Evolutionary conservation across 441 rosid genomes (phyloP), one percentile per base, ranked within the genome.

Genomic region (Pelargonium australe): DNA sequence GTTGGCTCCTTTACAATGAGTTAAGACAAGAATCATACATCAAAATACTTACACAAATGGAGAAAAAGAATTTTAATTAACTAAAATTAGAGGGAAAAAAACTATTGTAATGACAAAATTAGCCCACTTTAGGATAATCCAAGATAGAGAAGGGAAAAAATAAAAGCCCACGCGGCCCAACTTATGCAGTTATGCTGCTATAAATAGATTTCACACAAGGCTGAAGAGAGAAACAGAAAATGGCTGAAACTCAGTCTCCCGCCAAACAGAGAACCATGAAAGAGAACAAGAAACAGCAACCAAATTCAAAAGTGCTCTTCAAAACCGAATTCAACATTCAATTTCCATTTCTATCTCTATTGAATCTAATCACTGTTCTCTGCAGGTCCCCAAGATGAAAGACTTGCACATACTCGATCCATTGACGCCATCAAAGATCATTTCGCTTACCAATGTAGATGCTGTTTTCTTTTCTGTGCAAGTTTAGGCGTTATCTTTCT

Each of bases 301-400:
- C n/a, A 16, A 49, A 16, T 49, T 49, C 57, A 11, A 49, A 49
- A 49, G 57, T 49, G 13, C 57, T 13, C 57, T 49, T 16, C 61
- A 55, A 17, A 55, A 16, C 61, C 61, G 1, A 55, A 55, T 16
- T 55, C 61, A 55, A 6, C 23, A 5, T 55, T 55, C 23, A 1
- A 1, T 45, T 28, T 28, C 34, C 34, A n/a, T 55, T 55, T 55
- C 61, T 2, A 16, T 14, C 5, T 16, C 17, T n/a, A 55, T 55
- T 55, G 23, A 55, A 55, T 55, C 23, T 55, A 8, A 55, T 16
- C 20, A 5, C 17, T 16, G 23, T 16, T 55, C 23, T 55, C 61
- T 55, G 61, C 23, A 55, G 61, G 61, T 55, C 16, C 1, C 61
- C 61, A 55, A 16, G 61, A 55, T 14, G 61, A 55, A 55, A 17